Evolutionary conservation across 2,329 filamentous ascomycete species (phyloP), one percentile per base, ranked within the genome.

Genomic region (Orbilia javanica): DNA sequence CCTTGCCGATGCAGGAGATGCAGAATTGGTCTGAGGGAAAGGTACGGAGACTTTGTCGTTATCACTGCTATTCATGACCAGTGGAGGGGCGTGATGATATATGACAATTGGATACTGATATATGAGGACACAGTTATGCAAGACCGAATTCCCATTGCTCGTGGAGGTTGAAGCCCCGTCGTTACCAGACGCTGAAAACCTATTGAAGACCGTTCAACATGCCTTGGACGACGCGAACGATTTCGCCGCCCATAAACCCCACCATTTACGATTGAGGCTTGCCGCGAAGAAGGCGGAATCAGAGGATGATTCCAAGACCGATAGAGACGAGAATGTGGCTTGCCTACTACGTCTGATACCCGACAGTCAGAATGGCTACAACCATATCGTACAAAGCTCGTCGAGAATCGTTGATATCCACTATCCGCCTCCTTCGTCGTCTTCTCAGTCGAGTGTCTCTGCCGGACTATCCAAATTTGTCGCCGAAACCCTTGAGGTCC

Each of bases 21-120:
- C 89, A 92, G 81, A 89, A 92, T 79, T 98, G 96, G 95, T 92
- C 93, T 8, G 92, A 96, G 82, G 94, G 94, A 80, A 93, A 92
- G 88, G 94, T 96, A 84, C 79, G 85, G 18, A n/a, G n/a, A n/a
- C 29, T 5, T 44, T 36, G 10, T 13, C 22, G 39, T n/a, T 27
- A 60, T 18, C 15, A 27, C n/a, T 18, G 62, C 73, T 18, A 44
- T 2, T 4, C 11, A 15, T 39, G 8, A 39, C 4, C 10, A 15
- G 11, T 39, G 36, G 11, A 39, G 8, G 36, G 18, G 20, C 2
- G 6, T 3, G 18, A 22, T 50, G 29, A 18, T 36, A 36, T 13
- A 25, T 3, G 11, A 57, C n/a, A 34, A n/a, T 6, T 11, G 29
- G 29, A 53, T 29, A 34, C n/a, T 50, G 52, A 72, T 36, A 53